phyloP scores from a whole-genome alignment of 169 alveolate genomes.

The Cryptosporidium viatorum region DNA sequence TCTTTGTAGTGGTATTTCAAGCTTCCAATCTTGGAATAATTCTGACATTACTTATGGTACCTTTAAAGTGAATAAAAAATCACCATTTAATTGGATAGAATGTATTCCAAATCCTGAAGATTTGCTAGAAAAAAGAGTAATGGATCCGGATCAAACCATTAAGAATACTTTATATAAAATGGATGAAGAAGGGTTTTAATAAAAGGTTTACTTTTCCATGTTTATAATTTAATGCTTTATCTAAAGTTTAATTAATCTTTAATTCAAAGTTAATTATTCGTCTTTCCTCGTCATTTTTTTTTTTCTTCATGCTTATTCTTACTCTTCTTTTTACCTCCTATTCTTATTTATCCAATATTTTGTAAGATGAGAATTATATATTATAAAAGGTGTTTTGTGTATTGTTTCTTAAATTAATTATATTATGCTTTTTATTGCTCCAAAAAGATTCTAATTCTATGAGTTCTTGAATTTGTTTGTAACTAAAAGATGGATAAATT shows the following conservation, averaged over 20 bases:
- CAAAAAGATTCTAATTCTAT: not conserved
- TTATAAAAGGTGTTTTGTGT: not conserved
- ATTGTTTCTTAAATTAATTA: not conserved
- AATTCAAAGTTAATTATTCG: too few species aligned
- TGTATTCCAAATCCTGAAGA: not conserved
- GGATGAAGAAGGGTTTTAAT: not conserved
- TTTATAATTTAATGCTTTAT: not conserved
- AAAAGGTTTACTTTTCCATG: not conserved
- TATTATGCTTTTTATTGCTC: not conserved
- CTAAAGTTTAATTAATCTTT: not conserved
- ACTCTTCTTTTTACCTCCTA: too few species aligned
- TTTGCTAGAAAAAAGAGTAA: not conserved
- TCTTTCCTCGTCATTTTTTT: too few species aligned
- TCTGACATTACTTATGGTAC: not conserved
- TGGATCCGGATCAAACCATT: conserved; percentile 38
- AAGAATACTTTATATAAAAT: not conserved
- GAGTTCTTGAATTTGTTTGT: not conserved
- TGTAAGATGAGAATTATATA: too few species aligned
- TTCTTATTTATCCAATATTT: not conserved
- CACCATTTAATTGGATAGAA: conserved; percentile 10
- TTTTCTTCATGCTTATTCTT: not conserved
- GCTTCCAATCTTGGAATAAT: not conserved
- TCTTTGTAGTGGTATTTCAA: conserved; percentile 29
- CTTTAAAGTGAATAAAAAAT: not conserved
- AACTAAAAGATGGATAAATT: not conserved